Base-by-base conservation (phyloP, 1,284 basidiomycete genomes). In the Tilletia horrida region DNA sequence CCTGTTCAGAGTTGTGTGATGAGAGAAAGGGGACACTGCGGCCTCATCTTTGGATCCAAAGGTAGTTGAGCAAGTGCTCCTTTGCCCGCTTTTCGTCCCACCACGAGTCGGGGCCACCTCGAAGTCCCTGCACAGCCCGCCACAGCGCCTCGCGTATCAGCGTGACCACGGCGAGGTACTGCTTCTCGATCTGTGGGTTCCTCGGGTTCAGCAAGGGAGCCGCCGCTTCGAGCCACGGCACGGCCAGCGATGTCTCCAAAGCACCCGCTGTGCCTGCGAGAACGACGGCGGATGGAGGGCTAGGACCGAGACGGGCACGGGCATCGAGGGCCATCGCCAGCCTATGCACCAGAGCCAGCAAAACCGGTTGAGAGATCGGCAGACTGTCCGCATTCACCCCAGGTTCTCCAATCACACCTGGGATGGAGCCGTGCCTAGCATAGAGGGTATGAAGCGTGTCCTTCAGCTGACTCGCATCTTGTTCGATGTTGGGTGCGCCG, bases 321-420 rank as follows among this genome's bases (percentile, higher is more conserved):
- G 45, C 64, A 23, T 65, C 52, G 40, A 67, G 44, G 2, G 44
- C 40, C 31, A 50, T 67, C 2, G 64, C 35, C 16, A 67, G 29
- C 18, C 66, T 44, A 35, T 67, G 66, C 18, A 67, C 11, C 21
- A 67, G 44, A 2, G 66, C 62, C 8, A 67, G 35, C 21, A 64
- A 23, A 27, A 67, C 66, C 21, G 66, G 63, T 44, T 67, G 62
- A 13, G 55, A 62, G 25, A 66, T 48, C 16, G 27, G 25, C 47
- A 29, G 29, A 25, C 31, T 25, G 14, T 31, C 59, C n/a, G 48
- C 35, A 25, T 57, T 14, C 6, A 21, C 50, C 4, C n/a, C 11
- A 3, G 50, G 23, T 13, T 21, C 13, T 25, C 44, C 43, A 21
- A 63, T 8, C 40, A 63, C 45, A 23, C 44, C 62, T 23, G n/a